phyloP scores from a whole-genome alignment of 2,329 filamentous ascomycete species.

The Neoarthrinium moseri region DNA sequence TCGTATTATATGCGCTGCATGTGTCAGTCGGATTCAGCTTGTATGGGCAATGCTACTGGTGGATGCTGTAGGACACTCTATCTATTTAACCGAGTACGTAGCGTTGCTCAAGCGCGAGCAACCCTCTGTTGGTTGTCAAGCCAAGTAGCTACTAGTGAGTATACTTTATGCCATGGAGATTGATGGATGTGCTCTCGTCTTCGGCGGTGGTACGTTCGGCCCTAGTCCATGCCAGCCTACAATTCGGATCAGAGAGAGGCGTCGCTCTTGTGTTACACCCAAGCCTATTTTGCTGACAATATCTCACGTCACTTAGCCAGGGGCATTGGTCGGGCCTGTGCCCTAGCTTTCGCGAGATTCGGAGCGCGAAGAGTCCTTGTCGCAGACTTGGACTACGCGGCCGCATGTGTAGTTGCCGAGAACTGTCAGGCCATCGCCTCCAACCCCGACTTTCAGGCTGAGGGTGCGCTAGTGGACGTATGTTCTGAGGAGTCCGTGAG shows the following conservation, averaged over 20 bases:
- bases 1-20: no score
- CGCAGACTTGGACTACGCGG: conserved; percentile 10
- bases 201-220: background rate
- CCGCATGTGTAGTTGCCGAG: conserved; percentile 3
- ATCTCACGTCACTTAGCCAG: background rate
- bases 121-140: no score
- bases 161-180: no score
- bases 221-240: background rate
- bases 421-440: background rate
- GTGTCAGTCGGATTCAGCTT: no score
- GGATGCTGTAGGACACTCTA: no score
- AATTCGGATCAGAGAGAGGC: background rate
- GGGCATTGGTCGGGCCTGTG: background rate
- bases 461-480: conserved; percentile 7
- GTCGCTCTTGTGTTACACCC: background rate
- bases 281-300: background rate
- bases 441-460: background rate
- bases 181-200: background rate
- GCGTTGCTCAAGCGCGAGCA: no score
- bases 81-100: no score
- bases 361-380: background rate
- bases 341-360: background rate
- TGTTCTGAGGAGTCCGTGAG: conserved; percentile 4
- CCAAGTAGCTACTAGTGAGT: no score
- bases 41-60: no score